These are phyloP conservation scores for Toxoplasma gondii DNA, from an alignment of 169 alveolate genomes.

Conservation along the genomic window DNA sequence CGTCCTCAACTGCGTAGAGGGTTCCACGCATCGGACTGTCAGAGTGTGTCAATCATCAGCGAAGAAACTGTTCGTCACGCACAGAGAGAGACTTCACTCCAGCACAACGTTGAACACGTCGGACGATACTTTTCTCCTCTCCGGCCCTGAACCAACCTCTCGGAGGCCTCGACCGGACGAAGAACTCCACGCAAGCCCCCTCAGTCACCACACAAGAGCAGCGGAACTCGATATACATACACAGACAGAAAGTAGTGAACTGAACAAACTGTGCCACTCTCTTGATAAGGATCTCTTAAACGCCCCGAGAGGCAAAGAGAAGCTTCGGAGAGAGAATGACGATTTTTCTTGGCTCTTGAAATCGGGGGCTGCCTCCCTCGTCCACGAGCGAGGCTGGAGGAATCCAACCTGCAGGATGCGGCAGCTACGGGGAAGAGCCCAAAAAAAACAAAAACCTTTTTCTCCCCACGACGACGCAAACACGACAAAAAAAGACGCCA, in stretches of 20 bases:
- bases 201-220: too few relatives aligned
- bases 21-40: slow-evolving; percentile 30
- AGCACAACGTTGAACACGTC: too few relatives aligned
- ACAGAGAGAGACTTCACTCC: background rate
- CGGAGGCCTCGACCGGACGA: too few relatives aligned
- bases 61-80: background rate
- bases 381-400: background rate
- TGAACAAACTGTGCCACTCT: background rate
- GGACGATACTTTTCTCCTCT: too few relatives aligned
- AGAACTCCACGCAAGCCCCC: too few relatives aligned
- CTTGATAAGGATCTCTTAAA: slow-evolving; percentile 11
- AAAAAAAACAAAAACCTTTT: background rate
- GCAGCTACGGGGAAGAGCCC: slow-evolving; percentile 52
- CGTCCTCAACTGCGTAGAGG: slow-evolving; percentile 5
- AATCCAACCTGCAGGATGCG: slow-evolving; percentile 36
- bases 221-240: too few relatives aligned
- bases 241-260: too few relatives aligned
- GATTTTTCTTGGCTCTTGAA: background rate
- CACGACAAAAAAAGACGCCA: too few relatives aligned
- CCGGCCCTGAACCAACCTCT: too few relatives aligned
- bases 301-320: slow-evolving; percentile 5
- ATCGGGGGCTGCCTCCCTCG: slow-evolving; percentile 48
- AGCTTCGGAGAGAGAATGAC: slow-evolving; percentile 35
- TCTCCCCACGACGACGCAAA: background rate
- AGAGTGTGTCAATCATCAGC: slow-evolving; percentile 38